Evolutionary conservation across 495 filamentous ascomycete genomes (phyloP).

Genomic region (Coniosporium apollinis): DNA sequence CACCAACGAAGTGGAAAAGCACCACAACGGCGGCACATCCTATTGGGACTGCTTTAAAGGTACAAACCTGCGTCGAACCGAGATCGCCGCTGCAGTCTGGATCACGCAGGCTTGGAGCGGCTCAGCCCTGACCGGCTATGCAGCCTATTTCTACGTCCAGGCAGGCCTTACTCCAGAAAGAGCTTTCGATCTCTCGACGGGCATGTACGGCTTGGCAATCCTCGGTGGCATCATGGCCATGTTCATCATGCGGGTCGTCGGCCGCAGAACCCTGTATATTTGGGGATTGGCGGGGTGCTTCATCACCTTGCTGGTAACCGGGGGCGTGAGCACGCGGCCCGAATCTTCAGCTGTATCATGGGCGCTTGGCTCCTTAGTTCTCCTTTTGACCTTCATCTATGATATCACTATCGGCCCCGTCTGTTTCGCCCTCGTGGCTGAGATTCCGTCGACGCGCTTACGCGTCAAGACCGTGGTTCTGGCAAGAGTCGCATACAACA

Average conservation of each 20-base stretch:
- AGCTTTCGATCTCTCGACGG: conserved; percentile 54
- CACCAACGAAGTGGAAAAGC: conserved; percentile 41
- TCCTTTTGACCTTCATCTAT: conserved; percentile 59
- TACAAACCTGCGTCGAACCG: conserved; percentile 36
- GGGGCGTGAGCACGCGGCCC: no score
- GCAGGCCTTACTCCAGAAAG: conserved; percentile 38
- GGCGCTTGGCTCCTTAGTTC: conserved; percentile 53
- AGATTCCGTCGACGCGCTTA: conserved; percentile 54
- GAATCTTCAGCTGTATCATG: no score
- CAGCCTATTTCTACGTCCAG: conserved; percentile 47
- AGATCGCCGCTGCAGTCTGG: conserved; percentile 35
- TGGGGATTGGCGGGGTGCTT: conserved; percentile 49
- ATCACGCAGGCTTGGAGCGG: conserved; percentile 5
- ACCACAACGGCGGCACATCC: conserved; percentile 37
- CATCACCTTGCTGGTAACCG: conserved; percentile 45
- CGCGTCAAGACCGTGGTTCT: conserved; percentile 65
- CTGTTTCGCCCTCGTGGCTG: conserved; percentile 60
- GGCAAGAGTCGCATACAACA: conserved; percentile 55
- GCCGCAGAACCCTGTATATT: conserved; percentile 55
- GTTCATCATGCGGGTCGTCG: conserved; percentile 53
- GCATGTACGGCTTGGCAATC: conserved; percentile 62
- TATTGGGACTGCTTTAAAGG: conserved; percentile 40
- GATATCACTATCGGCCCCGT: conserved; percentile 64
- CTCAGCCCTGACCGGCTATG: conserved; percentile 37
- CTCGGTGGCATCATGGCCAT: conserved; percentile 56